Evolutionary conservation across 345 rosid genomes (phyloP), one percentile per base, ranked within the genome.

Genomic region (Brassica nigra): DNA sequence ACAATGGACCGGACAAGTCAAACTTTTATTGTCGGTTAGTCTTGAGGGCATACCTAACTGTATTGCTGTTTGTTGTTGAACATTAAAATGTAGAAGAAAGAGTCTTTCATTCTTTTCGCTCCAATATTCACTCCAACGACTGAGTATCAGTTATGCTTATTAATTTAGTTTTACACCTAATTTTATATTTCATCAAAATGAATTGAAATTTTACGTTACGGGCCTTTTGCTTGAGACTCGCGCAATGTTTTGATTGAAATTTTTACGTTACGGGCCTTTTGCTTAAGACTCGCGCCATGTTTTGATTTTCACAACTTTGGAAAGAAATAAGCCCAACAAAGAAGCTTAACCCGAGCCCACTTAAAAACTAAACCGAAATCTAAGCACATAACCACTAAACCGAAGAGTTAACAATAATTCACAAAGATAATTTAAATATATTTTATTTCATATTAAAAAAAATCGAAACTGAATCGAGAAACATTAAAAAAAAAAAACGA

Each of bases 1-100:
- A 57, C 23, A 12, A 34, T 70, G 31, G 14, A 55, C 63, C 54
- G 18, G 36, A 29, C 8, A 29, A 29, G 18, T 30, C 4, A 18
- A 62, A 59, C 57, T 71, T 71, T 12, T 2, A 2, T 8, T 59
- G 67, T 72, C 76, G 37, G 62, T 61, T n/a, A 37, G 66, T 71
- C 57, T 59, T 18, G 47, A 27, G 14, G 23, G 29, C 75, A 14
- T 36, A 18, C 18, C 55, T 18, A 57, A 71, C 62, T 4, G 23
- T 57, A 18, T 8, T 18, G 28, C 62, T 55, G 62, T 55, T 54
- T 6, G 61, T 58, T 27, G 75, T 58, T 23, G 57, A 36, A 36
- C 55, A 36, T 58, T 36, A 39, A 23, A 23, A 20, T 23, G 52
- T 57, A 33, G 75, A 57, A 16, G 71, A 67, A 28, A 67, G 39